A percentile compares a stretch with the other conserved stretches of the same genome.
Evolutionary conservation across 1,284 basidiomycete species (phyloP).

Genomic region (Melampsora americana): DNA sequence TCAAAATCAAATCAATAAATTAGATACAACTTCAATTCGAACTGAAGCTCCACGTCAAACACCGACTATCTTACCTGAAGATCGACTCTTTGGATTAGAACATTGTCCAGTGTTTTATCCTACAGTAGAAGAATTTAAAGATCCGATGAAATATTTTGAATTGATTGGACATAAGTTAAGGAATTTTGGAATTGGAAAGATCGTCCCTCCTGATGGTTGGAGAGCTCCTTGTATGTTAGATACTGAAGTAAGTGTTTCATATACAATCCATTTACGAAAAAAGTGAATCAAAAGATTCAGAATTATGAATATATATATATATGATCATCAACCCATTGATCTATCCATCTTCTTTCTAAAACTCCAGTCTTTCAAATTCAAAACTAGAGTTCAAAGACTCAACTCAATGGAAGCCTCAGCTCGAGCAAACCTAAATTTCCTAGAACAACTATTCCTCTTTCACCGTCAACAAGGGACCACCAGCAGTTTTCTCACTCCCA

Average conservation of each 20-base stretch:
- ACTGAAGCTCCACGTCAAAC: conserved; percentile 32
- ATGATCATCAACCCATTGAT: no score
- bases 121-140: conserved; percentile 76
- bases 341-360: not conserved
- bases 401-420: conserved; percentile 97
- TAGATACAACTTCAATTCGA: conserved; percentile 21
- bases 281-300: no score
- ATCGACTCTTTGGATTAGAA: conserved; percentile 69
- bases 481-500: conserved; percentile 24
- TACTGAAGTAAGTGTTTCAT: conserved; percentile 73
- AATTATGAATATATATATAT: conserved; percentile 5
- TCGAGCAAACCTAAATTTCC: conserved; percentile 91
- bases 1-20: not conserved
- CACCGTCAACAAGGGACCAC: conserved; percentile 55
- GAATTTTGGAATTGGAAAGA: conserved; percentile 88
- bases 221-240: conserved; percentile 95
- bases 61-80: not conserved
- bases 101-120: conserved; percentile 90
- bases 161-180: conserved; percentile 68
- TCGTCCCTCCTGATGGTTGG: conserved; percentile 90
- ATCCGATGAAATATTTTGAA: conserved; percentile 93
- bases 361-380: conserved; percentile 78
- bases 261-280: no score
- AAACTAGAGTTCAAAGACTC: conserved; percentile 86
- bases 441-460: conserved; percentile 81